phyloP scores from a whole-genome alignment of 257 asterid species.

The Plantago ovata region DNA sequence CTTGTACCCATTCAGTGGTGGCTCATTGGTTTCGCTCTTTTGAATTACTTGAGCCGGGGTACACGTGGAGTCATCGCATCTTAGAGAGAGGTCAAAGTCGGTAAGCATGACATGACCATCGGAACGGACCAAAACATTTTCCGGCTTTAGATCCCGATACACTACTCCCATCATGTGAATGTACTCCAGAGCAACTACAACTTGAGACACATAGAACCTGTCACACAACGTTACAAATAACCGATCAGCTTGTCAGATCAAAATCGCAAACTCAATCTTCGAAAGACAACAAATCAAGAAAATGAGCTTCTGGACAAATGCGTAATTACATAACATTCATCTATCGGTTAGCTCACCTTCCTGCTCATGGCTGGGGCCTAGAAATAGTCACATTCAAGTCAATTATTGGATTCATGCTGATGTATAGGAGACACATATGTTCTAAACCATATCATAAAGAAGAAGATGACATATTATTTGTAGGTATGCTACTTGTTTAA shows the following conservation, averaged over 20 bases:
- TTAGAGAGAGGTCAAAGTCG: slow-evolving; percentile 63
- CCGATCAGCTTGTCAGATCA: not conserved
- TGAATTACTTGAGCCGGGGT: slow-evolving; percentile 69
- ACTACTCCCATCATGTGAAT: slow-evolving; percentile 76
- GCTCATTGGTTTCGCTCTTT: slow-evolving; percentile 24
- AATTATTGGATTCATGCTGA: slow-evolving; percentile 8
- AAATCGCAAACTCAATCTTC: not conserved
- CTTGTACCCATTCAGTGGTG: slow-evolving; percentile 21
- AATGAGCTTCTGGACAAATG: not conserved
- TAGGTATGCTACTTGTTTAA: slow-evolving; percentile 11
- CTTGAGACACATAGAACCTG: slow-evolving; percentile 74
- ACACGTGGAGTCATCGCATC: slow-evolving; percentile 54
- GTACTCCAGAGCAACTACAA: slow-evolving; percentile 63
- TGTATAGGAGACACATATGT: slow-evolving; percentile 23
- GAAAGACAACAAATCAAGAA: not conserved
- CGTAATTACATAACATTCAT: not conserved
- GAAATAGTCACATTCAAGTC: slow-evolving; percentile 8
- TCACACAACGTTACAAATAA: not conserved
- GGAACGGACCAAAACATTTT: slow-evolving; percentile 61
- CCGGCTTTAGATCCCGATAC: slow-evolving; percentile 74
- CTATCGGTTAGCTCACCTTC: slow-evolving; percentile 15
- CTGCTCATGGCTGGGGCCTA: slow-evolving; percentile 17
- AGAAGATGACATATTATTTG: slow-evolving; percentile 13
- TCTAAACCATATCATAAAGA: slow-evolving; percentile 17
- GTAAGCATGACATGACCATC: slow-evolving; percentile 81